These are phyloP conservation scores for Boletus pseudopeckii DNA, from an alignment of 768 basidiomycete species.

Conservation along the genomic window DNA sequence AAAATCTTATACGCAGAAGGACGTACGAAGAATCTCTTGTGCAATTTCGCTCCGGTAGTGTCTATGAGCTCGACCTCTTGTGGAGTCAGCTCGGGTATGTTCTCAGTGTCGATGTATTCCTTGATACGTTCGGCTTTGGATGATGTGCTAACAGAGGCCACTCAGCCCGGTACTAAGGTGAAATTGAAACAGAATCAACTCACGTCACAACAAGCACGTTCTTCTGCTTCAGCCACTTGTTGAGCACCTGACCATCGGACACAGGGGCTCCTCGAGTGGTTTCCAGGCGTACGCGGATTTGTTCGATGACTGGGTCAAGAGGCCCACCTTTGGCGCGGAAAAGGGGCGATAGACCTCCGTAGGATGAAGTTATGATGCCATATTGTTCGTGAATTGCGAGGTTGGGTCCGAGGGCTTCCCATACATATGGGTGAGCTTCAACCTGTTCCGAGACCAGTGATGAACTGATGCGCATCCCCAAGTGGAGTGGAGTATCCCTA, in stretches of 20 bases:
- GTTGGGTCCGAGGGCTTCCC: constrained; percentile 38
- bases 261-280: constrained; percentile 23
- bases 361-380: constrained; percentile 40
- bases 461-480: neutral
- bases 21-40: constrained; percentile 29
- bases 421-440: constrained; percentile 54
- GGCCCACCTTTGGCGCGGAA: constrained; percentile 36
- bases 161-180: neutral
- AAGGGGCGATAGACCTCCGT: constrained; percentile 39
- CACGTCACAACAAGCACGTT: constrained; percentile 32
- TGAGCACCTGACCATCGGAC: constrained; percentile 29
- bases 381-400: constrained; percentile 35
- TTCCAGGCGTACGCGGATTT: constrained; percentile 31
- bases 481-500: constrained; percentile 6
- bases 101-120: constrained; percentile 32
- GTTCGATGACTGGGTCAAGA: constrained; percentile 36
- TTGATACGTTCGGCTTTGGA: constrained; percentile 31
- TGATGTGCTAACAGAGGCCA: constrained; percentile 27
- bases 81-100: constrained; percentile 25
- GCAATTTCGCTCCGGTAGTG: constrained; percentile 19
- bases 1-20: neutral
- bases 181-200: neutral
- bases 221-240: constrained; percentile 31
- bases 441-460: constrained; percentile 31
- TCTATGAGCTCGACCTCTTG: constrained; percentile 28